Percentiles rank a stretch among this genome's conserved stretches.
These are phyloP conservation scores for Chlorella sp. DNA, from an alignment of 139 green algal species.

Conservation along the genomic window DNA sequence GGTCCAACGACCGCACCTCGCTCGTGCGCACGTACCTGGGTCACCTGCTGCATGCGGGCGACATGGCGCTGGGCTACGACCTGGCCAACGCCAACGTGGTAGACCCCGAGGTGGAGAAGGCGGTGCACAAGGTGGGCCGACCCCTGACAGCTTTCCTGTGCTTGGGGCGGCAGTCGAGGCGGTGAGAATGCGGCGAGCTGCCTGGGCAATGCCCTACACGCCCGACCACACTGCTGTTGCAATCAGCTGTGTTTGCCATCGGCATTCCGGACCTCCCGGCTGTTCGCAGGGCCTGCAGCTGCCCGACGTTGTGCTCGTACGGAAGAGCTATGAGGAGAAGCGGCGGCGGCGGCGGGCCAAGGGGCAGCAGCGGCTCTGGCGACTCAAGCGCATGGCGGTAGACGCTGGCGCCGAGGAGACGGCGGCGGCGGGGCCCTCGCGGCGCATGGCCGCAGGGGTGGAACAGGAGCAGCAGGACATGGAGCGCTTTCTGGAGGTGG, in stretches of 20 bases:
- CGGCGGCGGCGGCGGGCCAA: constrained; percentile 53
- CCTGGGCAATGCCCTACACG: too few relatives aligned
- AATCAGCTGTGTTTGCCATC: too few relatives aligned
- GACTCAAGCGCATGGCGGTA: constrained; percentile 78
- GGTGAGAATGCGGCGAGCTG: too few relatives aligned
- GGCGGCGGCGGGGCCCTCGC: neutral
- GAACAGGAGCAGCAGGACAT: constrained; percentile 62
- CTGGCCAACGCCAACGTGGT: constrained; percentile 76
- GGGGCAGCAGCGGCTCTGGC: constrained; percentile 61
- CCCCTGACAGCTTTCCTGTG: too few relatives aligned
- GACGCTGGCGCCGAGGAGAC: constrained; percentile 50
- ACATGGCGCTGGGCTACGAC: constrained; percentile 92
- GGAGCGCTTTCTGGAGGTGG: constrained; percentile 84
- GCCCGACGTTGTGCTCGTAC: constrained; percentile 91
- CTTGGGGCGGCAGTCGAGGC: too few relatives aligned
- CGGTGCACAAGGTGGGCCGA: constrained; percentile 34
- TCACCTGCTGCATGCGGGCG: constrained; percentile 81
- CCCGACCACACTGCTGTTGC: too few relatives aligned
- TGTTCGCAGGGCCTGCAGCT: constrained; percentile 61
- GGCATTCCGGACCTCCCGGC: too few relatives aligned
- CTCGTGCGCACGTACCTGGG: constrained; percentile 85
- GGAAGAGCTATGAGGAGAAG: constrained; percentile 93
- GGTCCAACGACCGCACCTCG: constrained; percentile 85
- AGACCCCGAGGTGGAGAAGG: constrained; percentile 77
- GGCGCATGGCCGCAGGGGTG: constrained; percentile 22